Base-by-base conservation (phyloP, 805 yeast genomes). In the Monosporozyma servazzii region DNA sequence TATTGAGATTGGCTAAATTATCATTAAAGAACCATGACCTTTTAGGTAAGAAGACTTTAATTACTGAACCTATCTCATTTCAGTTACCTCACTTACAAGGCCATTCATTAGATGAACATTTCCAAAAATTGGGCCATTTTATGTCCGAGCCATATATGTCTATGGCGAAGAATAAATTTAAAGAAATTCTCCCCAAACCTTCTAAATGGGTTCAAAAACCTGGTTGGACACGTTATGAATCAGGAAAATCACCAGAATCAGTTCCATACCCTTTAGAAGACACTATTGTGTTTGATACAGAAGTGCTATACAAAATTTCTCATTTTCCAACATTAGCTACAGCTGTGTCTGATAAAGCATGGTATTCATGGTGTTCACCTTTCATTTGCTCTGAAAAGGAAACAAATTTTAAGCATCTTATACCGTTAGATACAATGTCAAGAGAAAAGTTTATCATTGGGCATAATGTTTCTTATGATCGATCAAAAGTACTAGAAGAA, bases 301-400 rank as follows among this genome's bases (percentile, higher is more conserved):
- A 93, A 65, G 87, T 84, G 0, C 64, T 90, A 61, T 90, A 88
- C 68, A 83, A 87, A 57, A 67, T 80, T 1, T 79, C 93, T 0
- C 77, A 76, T 3, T 90, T 80, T 62, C 83, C 98, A 0, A 79
- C 86, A 0, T 63, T 93, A 67, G 96, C 96, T 1, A 78, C 86
- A 0, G 95, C 96, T 10, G 82, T 76, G 1, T 81, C 96, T 0
- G 64, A 74, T 0, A 71, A 75, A 9, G 95, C 96, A 0, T 89
- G 97, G 96, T 93, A 90, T 62, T 81, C 83, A 0, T 93, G 99
- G 99, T 82, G 88, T 8, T 88, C 96, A 0, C 99, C 99, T 0
- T 82, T 76, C 63, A 65, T 93, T 20, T 75, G 85, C 1, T 78
- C 77, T 2, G 45, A 57, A 1, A 45, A 55, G 1, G 33, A 43